Evolutionary conservation across 2,329 filamentous ascomycete genomes (phyloP).

Genomic region (Dryadomyces quercivorus): DNA sequence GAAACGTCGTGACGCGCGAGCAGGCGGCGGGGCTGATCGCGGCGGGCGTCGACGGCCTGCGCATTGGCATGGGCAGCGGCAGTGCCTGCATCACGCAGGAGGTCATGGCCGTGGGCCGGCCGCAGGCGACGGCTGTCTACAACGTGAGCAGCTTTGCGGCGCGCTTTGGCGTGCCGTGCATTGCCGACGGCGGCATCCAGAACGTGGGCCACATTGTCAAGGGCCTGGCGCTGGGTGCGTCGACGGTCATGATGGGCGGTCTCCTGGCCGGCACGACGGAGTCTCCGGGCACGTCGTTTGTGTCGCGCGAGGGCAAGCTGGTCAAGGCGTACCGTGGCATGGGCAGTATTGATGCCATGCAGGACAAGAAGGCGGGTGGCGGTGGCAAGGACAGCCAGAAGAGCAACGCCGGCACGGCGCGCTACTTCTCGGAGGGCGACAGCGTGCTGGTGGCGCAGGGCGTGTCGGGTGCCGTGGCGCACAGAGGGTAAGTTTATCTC

Average conservation of each 20-base stretch:
- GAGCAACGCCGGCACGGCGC: conserved; percentile 88
- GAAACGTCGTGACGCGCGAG: conserved; percentile 96
- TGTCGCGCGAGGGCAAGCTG: conserved; percentile 91
- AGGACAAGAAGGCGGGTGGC: conserved; percentile 87
- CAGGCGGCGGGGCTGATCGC: conserved; percentile 88
- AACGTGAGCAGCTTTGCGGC: conserved; percentile 82
- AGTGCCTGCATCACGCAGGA: conserved; percentile 98
- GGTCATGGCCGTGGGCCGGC: conserved; percentile 97
- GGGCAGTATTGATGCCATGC: conserved; percentile 98
- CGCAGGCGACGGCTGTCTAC: conserved; percentile 87
- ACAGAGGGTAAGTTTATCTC: conserved; percentile 44
- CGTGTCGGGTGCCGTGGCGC: conserved; percentile 75
- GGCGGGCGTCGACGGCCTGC: conserved; percentile 87
- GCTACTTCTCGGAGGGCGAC: conserved; percentile 97
- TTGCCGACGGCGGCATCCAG: conserved; percentile 94
- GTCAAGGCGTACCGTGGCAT: conserved; percentile 99
- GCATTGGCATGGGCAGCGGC: conserved; percentile 97
- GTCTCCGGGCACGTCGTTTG: conserved; percentile 92
- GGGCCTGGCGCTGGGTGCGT: conserved; percentile 85
- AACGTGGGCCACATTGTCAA: conserved; percentile 99
- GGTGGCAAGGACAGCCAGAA: conserved; percentile 61
- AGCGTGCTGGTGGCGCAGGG: conserved; percentile 91
- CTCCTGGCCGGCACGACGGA: conserved; percentile 94
- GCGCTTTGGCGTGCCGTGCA: conserved; percentile 91
- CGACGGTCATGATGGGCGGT: conserved; percentile 98